Evolutionary conservation across 2,329 filamentous ascomycete genomes (phyloP), one percentile per base, ranked within the genome.

Genomic region (Meredithiella fracta): DNA sequence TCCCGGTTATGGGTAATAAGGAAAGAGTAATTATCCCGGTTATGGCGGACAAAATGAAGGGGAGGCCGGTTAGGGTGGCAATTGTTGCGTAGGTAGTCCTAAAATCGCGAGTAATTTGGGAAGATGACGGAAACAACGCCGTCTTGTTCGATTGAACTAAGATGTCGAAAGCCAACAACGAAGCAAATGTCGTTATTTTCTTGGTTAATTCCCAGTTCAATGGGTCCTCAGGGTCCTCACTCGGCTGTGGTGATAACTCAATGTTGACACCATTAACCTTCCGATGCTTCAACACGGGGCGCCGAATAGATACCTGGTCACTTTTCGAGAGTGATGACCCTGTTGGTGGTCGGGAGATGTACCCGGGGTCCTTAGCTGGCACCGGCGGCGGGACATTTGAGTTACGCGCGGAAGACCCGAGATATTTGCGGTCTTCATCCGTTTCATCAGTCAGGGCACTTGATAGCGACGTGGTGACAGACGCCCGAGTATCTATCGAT

Each of bases 131-230:
- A 42, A 79, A 61, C 29, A 78, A 72, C 11, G 72, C 71, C 3
- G 75, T 77, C 65, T 80, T 80, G 66, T 74, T 71, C n/a, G 71
- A 72, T 1, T 71, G 70, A 3, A 72, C 67, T 1, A 78, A 62
- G 1, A 71, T 70, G 6, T 71, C 68, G 55, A 72, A 69, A 53
- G 73, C 62, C 15, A 79, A 64, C 0, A 81, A 63, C 1, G 74
- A 67, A 2, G 65, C 62, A 23, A 76, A 69, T 58, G 75, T 73
- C 6, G 54, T 47, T 25, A 78, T 72, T 56, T 78, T 79, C 59
- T 72, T 74, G 72, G 73, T 76, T 25, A 64, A 59, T 2, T 73
- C 70, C 78, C 77, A 80, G 61, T 80, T 81, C 64, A 79, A 61
- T 53, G 77, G 77, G 63, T 80, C 77, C 23, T 72, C 68, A 0